Conservation (phyloP, 2,329 filamentous ascomycete genomes). For the Nakataea oryzae region DNA sequence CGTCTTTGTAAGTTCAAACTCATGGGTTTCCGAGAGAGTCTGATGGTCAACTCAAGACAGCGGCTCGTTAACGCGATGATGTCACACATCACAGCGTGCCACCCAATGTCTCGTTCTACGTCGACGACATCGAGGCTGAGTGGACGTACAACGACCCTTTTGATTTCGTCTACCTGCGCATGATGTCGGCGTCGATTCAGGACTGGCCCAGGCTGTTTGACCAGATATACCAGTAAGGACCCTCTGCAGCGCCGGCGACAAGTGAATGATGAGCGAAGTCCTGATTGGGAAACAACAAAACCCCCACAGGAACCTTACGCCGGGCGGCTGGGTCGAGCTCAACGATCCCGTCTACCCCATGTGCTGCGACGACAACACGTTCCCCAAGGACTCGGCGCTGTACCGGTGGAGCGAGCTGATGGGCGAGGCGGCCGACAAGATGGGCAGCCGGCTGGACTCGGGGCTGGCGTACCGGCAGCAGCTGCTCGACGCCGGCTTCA, state of each 20-base stretch:
- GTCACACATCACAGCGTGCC: slow-evolving; percentile 4
- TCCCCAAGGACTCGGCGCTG: slow-evolving; percentile 16
- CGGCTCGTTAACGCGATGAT: background rate
- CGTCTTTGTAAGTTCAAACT: slow-evolving; percentile 4
- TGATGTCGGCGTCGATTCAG: slow-evolving; percentile 9
- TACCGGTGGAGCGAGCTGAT: slow-evolving; percentile 8
- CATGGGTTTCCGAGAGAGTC: too few species aligned
- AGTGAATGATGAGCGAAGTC: too few species aligned
- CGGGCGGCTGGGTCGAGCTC: slow-evolving; percentile 14
- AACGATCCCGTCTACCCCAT: slow-evolving; percentile 11
- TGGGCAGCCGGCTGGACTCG: slow-evolving; percentile 12
- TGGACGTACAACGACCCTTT: slow-evolving; percentile 11
- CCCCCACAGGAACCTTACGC: slow-evolving; percentile 9
- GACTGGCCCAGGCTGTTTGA: slow-evolving; percentile 11
- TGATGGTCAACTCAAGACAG: background rate
- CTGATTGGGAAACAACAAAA: background rate
- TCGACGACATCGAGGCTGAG: slow-evolving; percentile 12
- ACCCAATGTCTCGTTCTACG: slow-evolving; percentile 12
- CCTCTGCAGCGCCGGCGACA: background rate
- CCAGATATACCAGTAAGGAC: slow-evolving; percentile 5
- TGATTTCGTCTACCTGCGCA: slow-evolving; percentile 9
- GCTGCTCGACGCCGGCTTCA: slow-evolving; percentile 36
- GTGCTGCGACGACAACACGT: slow-evolving; percentile 12
- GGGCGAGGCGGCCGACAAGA: slow-evolving; percentile 8
- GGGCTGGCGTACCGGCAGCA: slow-evolving; percentile 22